phyloP scores from a whole-genome alignment of 208 protist genomes.

The Phytomonas sp. region DNA sequence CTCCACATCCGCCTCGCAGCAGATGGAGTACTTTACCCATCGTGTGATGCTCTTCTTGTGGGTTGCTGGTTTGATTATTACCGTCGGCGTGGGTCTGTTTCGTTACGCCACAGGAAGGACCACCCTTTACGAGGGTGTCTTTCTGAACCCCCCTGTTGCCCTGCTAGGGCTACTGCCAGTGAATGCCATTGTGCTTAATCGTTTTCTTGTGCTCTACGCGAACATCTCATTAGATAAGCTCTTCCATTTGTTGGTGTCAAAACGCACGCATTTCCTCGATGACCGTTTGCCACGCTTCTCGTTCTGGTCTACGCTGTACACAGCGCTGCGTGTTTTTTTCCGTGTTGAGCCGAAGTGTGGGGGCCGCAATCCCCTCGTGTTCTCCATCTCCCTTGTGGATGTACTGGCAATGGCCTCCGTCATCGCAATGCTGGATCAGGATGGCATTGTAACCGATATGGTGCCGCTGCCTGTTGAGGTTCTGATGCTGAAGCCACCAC shows the following conservation, averaged over 20 bases:
- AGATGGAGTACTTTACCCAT: slow-evolving; percentile 82
- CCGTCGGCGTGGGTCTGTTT: slow-evolving; percentile 30
- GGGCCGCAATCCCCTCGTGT: slow-evolving; percentile 51
- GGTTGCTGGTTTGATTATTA: slow-evolving; percentile 45
- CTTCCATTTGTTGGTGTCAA: slow-evolving; percentile 69
- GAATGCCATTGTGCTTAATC: slow-evolving; percentile 77
- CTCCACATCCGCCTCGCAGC: slow-evolving; percentile 67
- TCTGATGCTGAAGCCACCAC: slow-evolving; percentile 43
- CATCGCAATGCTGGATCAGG: slow-evolving; percentile 73
- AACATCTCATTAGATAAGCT: slow-evolving; percentile 81
- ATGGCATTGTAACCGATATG: slow-evolving; percentile 86
- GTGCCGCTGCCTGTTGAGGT: slow-evolving; percentile 66
- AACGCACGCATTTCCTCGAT: slow-evolving; percentile 47
- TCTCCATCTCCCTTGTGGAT: slow-evolving; percentile 76
- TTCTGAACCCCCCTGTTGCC: slow-evolving; percentile 62
- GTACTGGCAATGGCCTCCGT: slow-evolving; percentile 78
- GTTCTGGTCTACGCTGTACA: slow-evolving; percentile 44
- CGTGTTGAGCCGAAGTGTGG: slow-evolving; percentile 31
- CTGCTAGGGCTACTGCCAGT: slow-evolving; percentile 76
- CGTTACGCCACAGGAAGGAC: slow-evolving; percentile 27
- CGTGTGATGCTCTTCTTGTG: slow-evolving; percentile 69
- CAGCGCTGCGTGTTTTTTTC: slow-evolving; percentile 40
- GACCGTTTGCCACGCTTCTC: slow-evolving; percentile 78
- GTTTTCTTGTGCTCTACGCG: slow-evolving; percentile 69
- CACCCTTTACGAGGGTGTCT: slow-evolving; percentile 49